These are phyloP conservation scores for Crucibulum laeve DNA, from an alignment of 768 basidiomycete species.

Conservation along the genomic window DNA sequence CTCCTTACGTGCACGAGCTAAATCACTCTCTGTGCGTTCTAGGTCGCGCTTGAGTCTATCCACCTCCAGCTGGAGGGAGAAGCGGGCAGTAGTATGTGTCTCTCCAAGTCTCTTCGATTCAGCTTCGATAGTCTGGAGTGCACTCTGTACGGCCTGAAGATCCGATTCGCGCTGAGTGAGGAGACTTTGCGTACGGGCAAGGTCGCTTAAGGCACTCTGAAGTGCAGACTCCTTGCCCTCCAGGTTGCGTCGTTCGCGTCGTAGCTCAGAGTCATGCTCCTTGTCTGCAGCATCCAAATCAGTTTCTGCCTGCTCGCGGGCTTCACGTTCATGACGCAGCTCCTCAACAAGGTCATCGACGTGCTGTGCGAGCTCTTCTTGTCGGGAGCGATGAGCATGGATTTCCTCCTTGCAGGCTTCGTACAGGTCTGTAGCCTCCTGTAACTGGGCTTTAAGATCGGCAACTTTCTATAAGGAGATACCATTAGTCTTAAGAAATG, in stretches of 20 bases:
- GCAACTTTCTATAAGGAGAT: constrained; percentile 56
- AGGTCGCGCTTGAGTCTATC: constrained; percentile 85
- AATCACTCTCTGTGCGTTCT: constrained; percentile 76
- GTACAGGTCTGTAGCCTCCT: constrained; percentile 62
- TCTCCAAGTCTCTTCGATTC: constrained; percentile 81
- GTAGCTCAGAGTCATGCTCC: constrained; percentile 60
- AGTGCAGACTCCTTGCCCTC: constrained; percentile 77
- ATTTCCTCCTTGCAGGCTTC: constrained; percentile 61
- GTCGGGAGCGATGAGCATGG: constrained; percentile 61
- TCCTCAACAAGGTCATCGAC: constrained; percentile 68
- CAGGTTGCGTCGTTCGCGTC: constrained; percentile 56
- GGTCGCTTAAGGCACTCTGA: no score
- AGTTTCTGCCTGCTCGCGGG: constrained; percentile 48
- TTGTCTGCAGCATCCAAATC: constrained; percentile 56
- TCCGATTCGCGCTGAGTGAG: constrained; percentile 75
- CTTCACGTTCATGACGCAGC: constrained; percentile 56
- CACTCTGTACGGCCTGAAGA: constrained; percentile 64
- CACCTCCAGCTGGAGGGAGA: constrained; percentile 90
- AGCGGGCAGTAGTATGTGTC: constrained; percentile 75
- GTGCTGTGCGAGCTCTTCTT: constrained; percentile 75
- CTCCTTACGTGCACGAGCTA: constrained; percentile 66
- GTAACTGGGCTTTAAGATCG: constrained; percentile 57
- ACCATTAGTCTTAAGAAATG: not conserved
- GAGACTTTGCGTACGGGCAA: constrained; percentile 56
- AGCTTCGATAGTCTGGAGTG: constrained; percentile 67